Evolutionary conservation across 1,139 yeast species (phyloP).

Genomic region (Entelexis sorbosivorans): DNA sequence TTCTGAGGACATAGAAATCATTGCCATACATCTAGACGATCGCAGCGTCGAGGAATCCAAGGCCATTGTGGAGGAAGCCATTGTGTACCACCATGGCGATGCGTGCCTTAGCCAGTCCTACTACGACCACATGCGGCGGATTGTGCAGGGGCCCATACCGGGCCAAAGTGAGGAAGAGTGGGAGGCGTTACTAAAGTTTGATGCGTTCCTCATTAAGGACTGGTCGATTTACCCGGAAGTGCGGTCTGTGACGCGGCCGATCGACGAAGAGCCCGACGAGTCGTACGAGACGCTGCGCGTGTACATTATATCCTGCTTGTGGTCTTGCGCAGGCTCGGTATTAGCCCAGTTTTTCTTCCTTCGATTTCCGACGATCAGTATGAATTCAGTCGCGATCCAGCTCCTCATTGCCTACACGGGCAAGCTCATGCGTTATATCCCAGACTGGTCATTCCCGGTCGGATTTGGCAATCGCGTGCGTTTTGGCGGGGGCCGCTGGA

Average conservation of each 20-base stretch:
- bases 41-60: conserved; percentile 30
- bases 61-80: conserved; percentile 33
- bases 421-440: conserved; percentile 23
- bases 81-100: conserved; percentile 38
- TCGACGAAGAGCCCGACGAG: conserved; percentile 24
- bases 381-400: conserved; percentile 46
- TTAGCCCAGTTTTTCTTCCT: conserved; percentile 49
- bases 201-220: conserved; percentile 36
- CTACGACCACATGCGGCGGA: conserved; percentile 26
- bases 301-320: conserved; percentile 44
- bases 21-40: conserved; percentile 19
- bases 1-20: conserved; percentile 21
- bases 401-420: conserved; percentile 54
- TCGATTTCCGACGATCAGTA: conserved; percentile 43
- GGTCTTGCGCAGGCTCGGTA: conserved; percentile 48
- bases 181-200: conserved; percentile 32
- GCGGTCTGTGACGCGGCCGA: conserved; percentile 45
- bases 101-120: conserved; percentile 38
- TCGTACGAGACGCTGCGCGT: conserved; percentile 51
- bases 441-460: conserved; percentile 29
- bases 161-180: conserved; percentile 23
- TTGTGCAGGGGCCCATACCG: conserved; percentile 24
- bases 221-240: conserved; percentile 45
- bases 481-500: conserved; percentile 49
- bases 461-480: conserved; percentile 36